A percentile compares a stretch with the other conserved stretches of the same genome.
These are phyloP conservation scores for Magnolia changhungtana DNA, from an alignment of 164 flowering plant species.

Conservation along the genomic window DNA sequence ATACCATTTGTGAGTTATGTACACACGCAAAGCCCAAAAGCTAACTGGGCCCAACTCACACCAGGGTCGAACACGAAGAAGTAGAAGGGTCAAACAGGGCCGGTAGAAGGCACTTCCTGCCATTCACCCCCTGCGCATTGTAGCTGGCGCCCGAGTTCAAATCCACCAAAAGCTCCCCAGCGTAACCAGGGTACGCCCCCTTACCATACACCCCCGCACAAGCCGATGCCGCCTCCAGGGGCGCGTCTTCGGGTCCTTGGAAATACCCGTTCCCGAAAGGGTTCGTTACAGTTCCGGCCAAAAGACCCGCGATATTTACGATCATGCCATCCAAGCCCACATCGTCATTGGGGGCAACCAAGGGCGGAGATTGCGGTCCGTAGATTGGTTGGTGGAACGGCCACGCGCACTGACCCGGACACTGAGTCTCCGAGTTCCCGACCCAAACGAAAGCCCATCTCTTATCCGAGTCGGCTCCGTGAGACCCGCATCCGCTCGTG, in stretches of 20 bases:
- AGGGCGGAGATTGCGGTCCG: constrained; percentile 56
- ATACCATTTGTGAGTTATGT: no score
- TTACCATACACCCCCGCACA: constrained; percentile 53
- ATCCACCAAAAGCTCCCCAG: constrained; percentile 51
- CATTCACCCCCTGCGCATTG: constrained; percentile 49
- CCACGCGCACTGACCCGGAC: constrained; percentile 69
- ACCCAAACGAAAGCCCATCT: constrained; percentile 70
- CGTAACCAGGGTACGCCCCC: constrained; percentile 66
- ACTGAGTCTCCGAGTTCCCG: constrained; percentile 58
- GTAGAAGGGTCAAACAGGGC: constrained; percentile 52
- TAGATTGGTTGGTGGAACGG: constrained; percentile 65
- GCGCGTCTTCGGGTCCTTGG: constrained; percentile 45
- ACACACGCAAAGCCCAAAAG: no score
- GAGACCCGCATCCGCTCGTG: constrained; percentile 50
- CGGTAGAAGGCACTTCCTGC: constrained; percentile 52
- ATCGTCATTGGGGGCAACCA: constrained; percentile 55
- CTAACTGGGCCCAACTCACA: constrained; percentile 4
- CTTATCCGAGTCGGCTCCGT: constrained; percentile 26
- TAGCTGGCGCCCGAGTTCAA: constrained; percentile 44
- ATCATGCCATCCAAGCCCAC: constrained; percentile 64
- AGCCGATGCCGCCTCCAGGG: constrained; percentile 57
- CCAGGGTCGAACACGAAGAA: constrained; percentile 41
- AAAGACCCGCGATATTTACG: constrained; percentile 45
- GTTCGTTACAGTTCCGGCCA: constrained; percentile 60
- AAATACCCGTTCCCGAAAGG: constrained; percentile 55